Base-by-base conservation (phyloP, 371 early-diverging fungal species). In the Thermomucor indicae-seudaticae region DNA sequence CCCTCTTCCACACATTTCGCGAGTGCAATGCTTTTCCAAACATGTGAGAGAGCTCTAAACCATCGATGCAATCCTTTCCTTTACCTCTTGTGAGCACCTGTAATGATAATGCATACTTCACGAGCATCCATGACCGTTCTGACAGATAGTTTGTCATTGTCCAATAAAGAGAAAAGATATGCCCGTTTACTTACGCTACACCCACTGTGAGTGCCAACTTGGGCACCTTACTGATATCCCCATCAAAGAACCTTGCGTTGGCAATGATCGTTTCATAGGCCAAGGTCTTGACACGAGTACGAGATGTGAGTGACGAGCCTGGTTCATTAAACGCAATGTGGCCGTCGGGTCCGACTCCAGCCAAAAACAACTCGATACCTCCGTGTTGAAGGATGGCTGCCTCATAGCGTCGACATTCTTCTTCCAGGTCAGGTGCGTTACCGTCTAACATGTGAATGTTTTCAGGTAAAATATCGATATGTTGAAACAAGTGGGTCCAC, bases 301-400 rank as follows among this genome's bases (percentile, higher is more conserved):
- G 80, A 1, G 90, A 90, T 45, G 83, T 84, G 28, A 92, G 72
- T 11, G 90, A 90, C 16, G 90, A 90, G n/a, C 93, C 93, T 8
- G 93, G 93, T 58, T 92, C 93, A 56, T 92, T 92, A 57, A 92
- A 92, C 10, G 93, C 93, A 62, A 92, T 90, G 58, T 92, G 93
- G 29, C 93, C 93, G 62, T 92, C 93, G 2, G 93, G 92, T 6
- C 93, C 93, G 47, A 91, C 89, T 20, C 84, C 91, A 28, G 90
- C 84, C 47, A 90, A 58, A 62, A 90, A 90, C 31, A 90, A 75
- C 65, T 90, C 93, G 38, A 92, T 88, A 12, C 93, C 93, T 38
- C 93, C 93, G 20, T 81, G 78, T 4, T 74, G 70, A 11, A 75
- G 74, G 39, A 92, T 92, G 60, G 81, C 84, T 38, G 84, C 86